Percentiles rank a stretch among this genome's conserved stretches.
phyloP scores from a whole-genome alignment of 2,329 filamentous ascomycete species.

The Xylaria sp. region DNA sequence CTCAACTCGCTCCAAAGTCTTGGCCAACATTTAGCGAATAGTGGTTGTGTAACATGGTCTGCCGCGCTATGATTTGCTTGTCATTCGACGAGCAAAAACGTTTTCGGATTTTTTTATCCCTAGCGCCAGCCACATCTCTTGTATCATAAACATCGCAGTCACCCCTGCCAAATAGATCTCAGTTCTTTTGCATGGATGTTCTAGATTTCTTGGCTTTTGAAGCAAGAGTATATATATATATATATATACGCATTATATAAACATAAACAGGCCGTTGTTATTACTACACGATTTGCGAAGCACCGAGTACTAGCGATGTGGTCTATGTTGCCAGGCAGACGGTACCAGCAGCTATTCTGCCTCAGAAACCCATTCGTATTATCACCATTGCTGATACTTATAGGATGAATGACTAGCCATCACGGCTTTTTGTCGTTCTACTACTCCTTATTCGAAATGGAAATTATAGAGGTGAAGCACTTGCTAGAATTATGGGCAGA shows the following conservation, averaged over 20 bases:
- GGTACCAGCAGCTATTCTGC: no score
- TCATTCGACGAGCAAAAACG: conserved; percentile 30
- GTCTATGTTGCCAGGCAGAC: background rate
- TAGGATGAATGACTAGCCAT: no score
- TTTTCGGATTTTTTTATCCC: conserved; percentile 22
- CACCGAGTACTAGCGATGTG: background rate
- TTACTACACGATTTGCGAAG: no score
- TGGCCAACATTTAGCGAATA: conserved; percentile 10
- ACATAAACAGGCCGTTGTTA: background rate
- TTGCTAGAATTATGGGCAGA: no score
- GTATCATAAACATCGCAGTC: conserved; percentile 41
- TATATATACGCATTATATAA: background rate
- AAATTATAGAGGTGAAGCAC: no score
- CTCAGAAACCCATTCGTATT: no score
- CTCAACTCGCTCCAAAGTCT: conserved; percentile 11
- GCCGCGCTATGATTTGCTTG: conserved; percentile 17
- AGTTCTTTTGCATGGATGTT: conserved; percentile 28
- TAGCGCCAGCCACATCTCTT: conserved; percentile 33
- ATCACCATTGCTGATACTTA: no score
- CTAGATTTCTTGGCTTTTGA: background rate
- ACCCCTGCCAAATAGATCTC: conserved; percentile 38
- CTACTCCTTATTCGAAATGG: no score
- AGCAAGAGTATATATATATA: background rate
- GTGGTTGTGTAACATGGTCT: conserved; percentile 23
- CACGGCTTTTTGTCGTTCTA: no score